Base-by-base conservation (phyloP, 1,284 basidiomycete species). In the Vanrija sp. region DNA sequence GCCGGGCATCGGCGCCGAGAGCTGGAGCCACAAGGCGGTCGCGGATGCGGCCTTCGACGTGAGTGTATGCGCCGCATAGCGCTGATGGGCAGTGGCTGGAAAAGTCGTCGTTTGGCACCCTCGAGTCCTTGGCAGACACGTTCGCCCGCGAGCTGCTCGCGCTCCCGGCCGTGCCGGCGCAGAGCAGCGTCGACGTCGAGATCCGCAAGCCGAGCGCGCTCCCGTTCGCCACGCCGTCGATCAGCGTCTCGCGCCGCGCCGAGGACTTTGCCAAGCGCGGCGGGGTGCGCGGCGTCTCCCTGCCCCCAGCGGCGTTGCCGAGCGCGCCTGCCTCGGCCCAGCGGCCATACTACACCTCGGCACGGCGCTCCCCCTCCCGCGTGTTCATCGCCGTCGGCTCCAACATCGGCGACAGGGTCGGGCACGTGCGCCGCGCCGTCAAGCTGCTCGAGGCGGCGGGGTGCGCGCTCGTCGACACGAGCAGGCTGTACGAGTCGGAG, bases 401-500 rank as follows among this genome's bases (percentile, higher is more conserved):
- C 1, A 98, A 98, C 67, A 79, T 97, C 0, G 93, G 92, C 1
- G 90, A 96, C 72, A 80, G 88, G 3, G 86, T 91, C 49, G 80
- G 80, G n/a, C 87, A 96, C 68, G 87, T 98, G 56, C 85, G 89
- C 62, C 75, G 78, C 24, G 90, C 91, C 0, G 77, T 93, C 56
- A 63, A 18, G 74, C 38, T 48, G 12, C 53, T 69, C 22, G 44
- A 54, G 35, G 38, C 50, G 5, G 56, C 52, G 6, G 67, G 67
- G 7, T 59, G 85, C 4, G 69, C 66, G 15, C 77, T 94, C 15
- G 75, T 87, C 23, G 81, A 89, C 62, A 94, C 91, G 0, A 93
- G 90, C 68, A 91, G 94, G 75, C 75, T 98, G 76, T 98, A 98
- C 71, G 88, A 97, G 75, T 94, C 88, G 18, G 81, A 85, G 19